A percentile compares a stretch with the other conserved stretches of the same genome.
Conservation (phyloP, 192 early-diverging fungal genomes). For the Rhizophagus prolifer region DNA sequence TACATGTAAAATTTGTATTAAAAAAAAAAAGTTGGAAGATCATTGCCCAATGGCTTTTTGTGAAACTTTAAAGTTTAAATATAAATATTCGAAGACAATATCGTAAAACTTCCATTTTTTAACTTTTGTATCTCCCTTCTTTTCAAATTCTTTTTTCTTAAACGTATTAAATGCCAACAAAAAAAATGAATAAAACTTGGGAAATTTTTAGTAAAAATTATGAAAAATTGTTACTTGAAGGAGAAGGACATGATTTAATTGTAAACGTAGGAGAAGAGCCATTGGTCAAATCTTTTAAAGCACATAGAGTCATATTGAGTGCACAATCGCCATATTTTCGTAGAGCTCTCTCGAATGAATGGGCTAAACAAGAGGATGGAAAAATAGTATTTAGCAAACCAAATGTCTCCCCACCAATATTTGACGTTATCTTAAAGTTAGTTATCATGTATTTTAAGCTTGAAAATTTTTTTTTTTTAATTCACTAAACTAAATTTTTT, state of each 20-base stretch:
- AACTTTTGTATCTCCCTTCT: not conserved
- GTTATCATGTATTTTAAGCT: not conserved
- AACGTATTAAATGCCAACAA: not conserved
- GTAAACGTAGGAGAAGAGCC: conserved; percentile 1
- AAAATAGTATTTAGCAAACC: conserved; percentile 5
- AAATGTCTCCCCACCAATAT: not conserved
- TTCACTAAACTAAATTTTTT: not conserved
- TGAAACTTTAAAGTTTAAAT: no score
- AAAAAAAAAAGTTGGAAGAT: no score
- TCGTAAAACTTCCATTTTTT: not conserved
- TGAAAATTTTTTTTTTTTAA: not conserved
- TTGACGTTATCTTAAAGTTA: conserved; percentile 6
- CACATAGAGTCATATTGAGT: not conserved
- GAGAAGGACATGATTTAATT: not conserved
- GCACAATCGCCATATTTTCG: not conserved
- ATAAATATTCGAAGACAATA: no score
- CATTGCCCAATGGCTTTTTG: no score
- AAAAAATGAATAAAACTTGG: not conserved
- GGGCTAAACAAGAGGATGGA: not conserved
- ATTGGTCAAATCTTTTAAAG: not conserved
- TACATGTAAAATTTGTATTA: no score
- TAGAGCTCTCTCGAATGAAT: not conserved
- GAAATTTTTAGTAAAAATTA: not conserved
- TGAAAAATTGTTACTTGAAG: not conserved
- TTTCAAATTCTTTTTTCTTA: not conserved